A percentile compares a stretch with the other conserved stretches of the same genome.
phyloP scores from a whole-genome alignment of 1,139 yeast species.

The Hemisphaericaspora subhashii region DNA sequence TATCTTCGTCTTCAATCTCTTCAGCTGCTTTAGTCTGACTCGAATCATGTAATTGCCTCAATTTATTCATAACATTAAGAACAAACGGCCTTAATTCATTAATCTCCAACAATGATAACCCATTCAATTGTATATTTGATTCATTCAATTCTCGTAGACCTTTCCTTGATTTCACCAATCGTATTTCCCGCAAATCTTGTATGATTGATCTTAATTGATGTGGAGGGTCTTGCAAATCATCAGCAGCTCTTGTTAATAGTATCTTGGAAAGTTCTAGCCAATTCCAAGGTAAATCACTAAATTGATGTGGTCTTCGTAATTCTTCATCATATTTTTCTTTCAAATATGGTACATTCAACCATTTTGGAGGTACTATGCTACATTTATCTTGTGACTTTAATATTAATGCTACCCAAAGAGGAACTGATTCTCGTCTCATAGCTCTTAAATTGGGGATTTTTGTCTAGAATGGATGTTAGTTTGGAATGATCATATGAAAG shows the following conservation, averaged over 20 bases:
- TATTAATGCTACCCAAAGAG: slow-evolving; percentile 85
- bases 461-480: slow-evolving; percentile 28
- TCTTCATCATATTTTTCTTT: slow-evolving; percentile 70
- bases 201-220: slow-evolving; percentile 64
- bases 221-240: slow-evolving; percentile 69
- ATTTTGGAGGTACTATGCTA: slow-evolving; percentile 79
- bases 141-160: slow-evolving; percentile 82
- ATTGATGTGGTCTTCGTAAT: slow-evolving; percentile 52
- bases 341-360: slow-evolving; percentile 69
- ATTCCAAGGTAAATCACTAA: slow-evolving; percentile 76
- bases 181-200: slow-evolving; percentile 81
- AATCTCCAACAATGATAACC: slow-evolving; percentile 78
- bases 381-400: slow-evolving; percentile 85
- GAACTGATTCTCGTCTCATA: slow-evolving; percentile 69
- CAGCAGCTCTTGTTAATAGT: slow-evolving; percentile 65
- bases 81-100: slow-evolving; percentile 87
- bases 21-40: slow-evolving; percentile 25
- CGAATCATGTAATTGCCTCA: slow-evolving; percentile 54
- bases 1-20: slow-evolving; percentile 24
- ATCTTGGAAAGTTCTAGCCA: slow-evolving; percentile 84
- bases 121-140: slow-evolving; percentile 79
- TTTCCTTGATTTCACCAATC: slow-evolving; percentile 76
- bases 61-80: slow-evolving; percentile 72
- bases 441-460: slow-evolving; percentile 59
- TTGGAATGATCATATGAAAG: too few relatives aligned